Evolutionary conservation across 2,329 filamentous ascomycete species (phyloP).

Genomic region (Hypoxylon sp.): DNA sequence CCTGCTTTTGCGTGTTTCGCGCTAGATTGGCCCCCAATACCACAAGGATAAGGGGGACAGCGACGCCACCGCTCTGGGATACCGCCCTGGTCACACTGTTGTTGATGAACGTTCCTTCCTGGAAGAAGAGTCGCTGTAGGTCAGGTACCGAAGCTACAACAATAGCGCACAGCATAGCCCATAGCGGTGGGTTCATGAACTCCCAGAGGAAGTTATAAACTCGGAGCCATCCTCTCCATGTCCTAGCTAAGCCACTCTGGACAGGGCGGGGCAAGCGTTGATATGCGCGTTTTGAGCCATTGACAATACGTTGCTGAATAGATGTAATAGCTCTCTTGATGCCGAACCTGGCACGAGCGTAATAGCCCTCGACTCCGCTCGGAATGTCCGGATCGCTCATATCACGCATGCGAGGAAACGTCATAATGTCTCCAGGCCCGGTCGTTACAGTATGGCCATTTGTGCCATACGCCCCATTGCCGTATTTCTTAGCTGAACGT

Average conservation of each 20-base stretch:
- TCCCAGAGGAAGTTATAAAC: conserved; percentile 81
- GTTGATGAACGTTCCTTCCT: conserved; percentile 88
- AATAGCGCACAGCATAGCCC: conserved; percentile 95
- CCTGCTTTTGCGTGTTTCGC: conserved; percentile 84
- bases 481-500: conserved; percentile 55
- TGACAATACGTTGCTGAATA: conserved; percentile 45
- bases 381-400: conserved; percentile 60
- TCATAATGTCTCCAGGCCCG: conserved; percentile 70
- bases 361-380: conserved; percentile 60
- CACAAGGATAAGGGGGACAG: conserved; percentile 94
- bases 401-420: conserved; percentile 71
- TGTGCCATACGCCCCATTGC: conserved; percentile 42
- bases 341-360: conserved; percentile 56
- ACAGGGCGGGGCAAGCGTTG: conserved; percentile 60
- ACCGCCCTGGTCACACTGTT: conserved; percentile 94
- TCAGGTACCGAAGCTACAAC: conserved; percentile 88
- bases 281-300: conserved; percentile 50
- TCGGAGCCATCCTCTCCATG: conserved; percentile 58
- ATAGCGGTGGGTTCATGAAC: conserved; percentile 98
- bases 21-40: conserved; percentile 96
- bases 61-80: conserved; percentile 87
- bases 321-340: conserved; percentile 52
- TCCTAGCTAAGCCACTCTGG: conserved; percentile 55
- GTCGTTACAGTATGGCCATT: conserved; percentile 56
- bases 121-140: conserved; percentile 89